Evolutionary conservation across 2,329 filamentous ascomycete species (phyloP).

Genomic region (Monosporascus ibericus): DNA sequence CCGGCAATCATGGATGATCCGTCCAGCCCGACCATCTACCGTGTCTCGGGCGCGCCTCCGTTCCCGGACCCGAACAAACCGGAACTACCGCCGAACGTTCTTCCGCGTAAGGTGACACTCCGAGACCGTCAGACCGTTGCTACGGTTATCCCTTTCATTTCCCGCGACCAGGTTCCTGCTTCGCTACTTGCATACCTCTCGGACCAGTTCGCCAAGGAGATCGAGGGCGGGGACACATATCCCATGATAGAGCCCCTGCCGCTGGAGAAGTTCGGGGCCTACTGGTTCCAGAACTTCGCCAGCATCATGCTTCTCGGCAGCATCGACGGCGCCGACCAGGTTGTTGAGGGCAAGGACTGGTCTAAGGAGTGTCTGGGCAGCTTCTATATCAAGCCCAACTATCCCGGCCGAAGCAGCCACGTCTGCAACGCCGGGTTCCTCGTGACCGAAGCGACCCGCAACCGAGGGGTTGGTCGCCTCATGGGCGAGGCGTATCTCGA

Average conservation of each 20-base stretch:
- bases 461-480: constrained; percentile 66
- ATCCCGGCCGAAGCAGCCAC: constrained; percentile 84
- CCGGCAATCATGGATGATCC: constrained; percentile 76
- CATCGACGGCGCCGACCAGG: constrained; percentile 56
- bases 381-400: constrained; percentile 93
- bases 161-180: constrained; percentile 67
- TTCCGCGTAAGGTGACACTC: constrained; percentile 71
- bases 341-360: constrained; percentile 64
- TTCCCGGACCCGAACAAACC: constrained; percentile 58
- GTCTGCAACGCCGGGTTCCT: constrained; percentile 82
- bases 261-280: constrained; percentile 67
- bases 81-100: constrained; percentile 61
- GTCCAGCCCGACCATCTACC: constrained; percentile 62
- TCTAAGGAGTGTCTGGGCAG: constrained; percentile 75
- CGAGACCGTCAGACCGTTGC: constrained; percentile 79
- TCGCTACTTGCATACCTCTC: constrained; percentile 72
- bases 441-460: constrained; percentile 66
- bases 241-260: constrained; percentile 76
- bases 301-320: constrained; percentile 82
- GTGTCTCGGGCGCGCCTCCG: constrained; percentile 59
- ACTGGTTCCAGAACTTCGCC: constrained; percentile 90
- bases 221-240: constrained; percentile 87
- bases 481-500: constrained; percentile 74
- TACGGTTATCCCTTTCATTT: constrained; percentile 76
- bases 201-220: constrained; percentile 82